Evolutionary conservation across 1,284 basidiomycete genomes (phyloP).

Genomic region (Ceratobasidium papillatum): DNA sequence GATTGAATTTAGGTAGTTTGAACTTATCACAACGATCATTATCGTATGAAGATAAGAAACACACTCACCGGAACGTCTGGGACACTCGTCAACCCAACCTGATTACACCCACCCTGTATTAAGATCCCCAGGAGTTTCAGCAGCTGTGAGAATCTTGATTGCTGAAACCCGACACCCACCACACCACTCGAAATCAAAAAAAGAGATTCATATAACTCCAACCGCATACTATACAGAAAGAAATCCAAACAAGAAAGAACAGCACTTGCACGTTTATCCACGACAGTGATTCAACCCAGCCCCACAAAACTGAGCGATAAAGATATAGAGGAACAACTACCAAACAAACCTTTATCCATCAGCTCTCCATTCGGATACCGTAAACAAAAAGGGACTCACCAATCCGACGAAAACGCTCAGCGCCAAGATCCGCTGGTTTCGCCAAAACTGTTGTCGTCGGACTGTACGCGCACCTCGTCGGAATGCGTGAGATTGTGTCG

Average conservation of each 20-base stretch:
- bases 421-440: conserved; percentile 79
- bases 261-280: conserved; percentile 16
- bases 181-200: too few relatives aligned
- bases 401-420: conserved; percentile 77
- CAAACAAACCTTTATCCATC: conserved; percentile 9
- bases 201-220: too few relatives aligned
- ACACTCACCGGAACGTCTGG: too few relatives aligned
- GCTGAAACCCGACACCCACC: too few relatives aligned
- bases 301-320: conserved; percentile 89
- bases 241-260: conserved; percentile 2
- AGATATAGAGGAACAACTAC: conserved; percentile 78
- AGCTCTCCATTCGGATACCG: conserved; percentile 10
- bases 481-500: conserved; percentile 95
- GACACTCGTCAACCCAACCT: too few relatives aligned
- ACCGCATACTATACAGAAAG: conserved; percentile 12
- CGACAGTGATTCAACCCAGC: conserved; percentile 72
- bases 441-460: conserved; percentile 97
- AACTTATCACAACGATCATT: too few relatives aligned
- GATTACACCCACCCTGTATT: too few relatives aligned
- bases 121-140: too few relatives aligned
- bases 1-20: too few relatives aligned
- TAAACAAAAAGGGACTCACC: conserved; percentile 60
- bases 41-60: too few relatives aligned
- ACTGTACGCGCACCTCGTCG: conserved; percentile 87
- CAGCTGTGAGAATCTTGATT: too few relatives aligned